These are phyloP conservation scores for Fusarium pseudocircinatum DNA, from an alignment of 2,329 filamentous ascomycete genomes.

Conservation along the genomic window DNA sequence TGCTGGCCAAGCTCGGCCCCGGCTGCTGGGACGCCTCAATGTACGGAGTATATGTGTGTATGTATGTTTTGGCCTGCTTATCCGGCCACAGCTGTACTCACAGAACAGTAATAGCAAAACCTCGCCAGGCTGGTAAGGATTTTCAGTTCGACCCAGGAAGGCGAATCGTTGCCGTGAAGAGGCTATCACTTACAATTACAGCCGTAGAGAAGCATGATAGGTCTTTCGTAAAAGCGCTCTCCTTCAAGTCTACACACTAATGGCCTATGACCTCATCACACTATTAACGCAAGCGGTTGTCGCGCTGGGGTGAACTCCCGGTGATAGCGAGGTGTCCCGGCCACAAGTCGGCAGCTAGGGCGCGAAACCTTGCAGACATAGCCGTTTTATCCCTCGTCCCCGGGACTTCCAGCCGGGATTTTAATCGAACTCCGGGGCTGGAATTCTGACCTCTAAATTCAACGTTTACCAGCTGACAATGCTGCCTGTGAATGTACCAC, in stretches of 20 bases:
- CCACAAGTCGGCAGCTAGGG: constrained; percentile 37
- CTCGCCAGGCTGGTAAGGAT: not conserved
- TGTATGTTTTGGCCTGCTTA: not conserved
- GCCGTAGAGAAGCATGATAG: constrained; percentile 6
- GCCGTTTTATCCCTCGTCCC: constrained; percentile 30
- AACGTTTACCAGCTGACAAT: not conserved
- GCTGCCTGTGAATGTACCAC: constrained; percentile 1
- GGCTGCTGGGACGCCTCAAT: not conserved
- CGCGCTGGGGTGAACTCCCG: constrained; percentile 21
- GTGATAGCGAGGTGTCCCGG: constrained; percentile 31
- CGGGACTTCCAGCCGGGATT: constrained; percentile 22
- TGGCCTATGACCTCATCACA: constrained; percentile 43
- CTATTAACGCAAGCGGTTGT: constrained; percentile 20
- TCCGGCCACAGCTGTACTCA: not conserved
- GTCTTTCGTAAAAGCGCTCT: not conserved
- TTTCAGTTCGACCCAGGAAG: not conserved
- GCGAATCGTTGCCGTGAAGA: not conserved
- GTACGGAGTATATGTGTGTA: not conserved
- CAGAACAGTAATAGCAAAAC: not conserved
- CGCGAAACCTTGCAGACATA: constrained; percentile 31
- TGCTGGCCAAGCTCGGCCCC: not conserved
- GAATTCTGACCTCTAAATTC: not conserved
- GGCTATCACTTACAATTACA: not conserved
- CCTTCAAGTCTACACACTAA: not conserved
- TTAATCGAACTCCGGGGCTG: not conserved